Evolutionary conservation across 768 basidiomycete genomes (phyloP).

Genomic region (Phanerochaete sordida): DNA sequence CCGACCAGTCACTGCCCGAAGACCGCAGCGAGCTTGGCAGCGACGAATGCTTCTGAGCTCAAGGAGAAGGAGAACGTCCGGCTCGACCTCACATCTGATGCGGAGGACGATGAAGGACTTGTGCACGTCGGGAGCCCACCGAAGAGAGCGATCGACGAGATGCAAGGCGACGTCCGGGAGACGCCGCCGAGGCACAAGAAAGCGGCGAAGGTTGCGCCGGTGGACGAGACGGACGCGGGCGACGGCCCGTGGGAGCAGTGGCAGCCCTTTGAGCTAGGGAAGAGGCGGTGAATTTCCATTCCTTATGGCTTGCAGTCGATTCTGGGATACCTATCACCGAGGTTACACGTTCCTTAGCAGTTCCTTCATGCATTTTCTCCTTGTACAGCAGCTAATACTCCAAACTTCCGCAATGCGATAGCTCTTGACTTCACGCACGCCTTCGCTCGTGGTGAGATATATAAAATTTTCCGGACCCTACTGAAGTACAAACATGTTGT

Average conservation of each 20-base stretch:
- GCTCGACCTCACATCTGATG: background rate
- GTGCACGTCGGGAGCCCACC: constrained; percentile 4
- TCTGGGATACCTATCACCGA: background rate
- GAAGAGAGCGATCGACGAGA: constrained; percentile 8
- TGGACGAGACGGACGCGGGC: background rate
- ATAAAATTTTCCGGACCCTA: no score
- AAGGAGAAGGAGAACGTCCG: constrained; percentile 12
- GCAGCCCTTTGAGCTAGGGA: constrained; percentile 3
- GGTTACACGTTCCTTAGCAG: background rate
- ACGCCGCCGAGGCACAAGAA: constrained; percentile 11
- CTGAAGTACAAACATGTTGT: no score
- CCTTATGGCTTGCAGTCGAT: background rate
- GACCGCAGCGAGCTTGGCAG: background rate
- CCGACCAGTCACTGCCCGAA: background rate
- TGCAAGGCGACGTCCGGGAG: constrained; percentile 11
- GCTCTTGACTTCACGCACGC: no score
- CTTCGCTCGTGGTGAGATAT: no score
- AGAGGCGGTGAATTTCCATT: background rate
- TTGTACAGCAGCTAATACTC: background rate
- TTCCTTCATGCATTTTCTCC: background rate
- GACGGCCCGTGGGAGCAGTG: constrained; percentile 10
- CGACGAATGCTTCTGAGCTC: background rate
- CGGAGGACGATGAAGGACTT: background rate
- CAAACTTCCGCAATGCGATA: background rate
- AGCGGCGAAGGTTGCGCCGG: constrained; percentile 4